These are phyloP conservation scores for Verticillium klebahnii DNA, from an alignment of 2,329 filamentous ascomycete genomes.

Conservation along the genomic window DNA sequence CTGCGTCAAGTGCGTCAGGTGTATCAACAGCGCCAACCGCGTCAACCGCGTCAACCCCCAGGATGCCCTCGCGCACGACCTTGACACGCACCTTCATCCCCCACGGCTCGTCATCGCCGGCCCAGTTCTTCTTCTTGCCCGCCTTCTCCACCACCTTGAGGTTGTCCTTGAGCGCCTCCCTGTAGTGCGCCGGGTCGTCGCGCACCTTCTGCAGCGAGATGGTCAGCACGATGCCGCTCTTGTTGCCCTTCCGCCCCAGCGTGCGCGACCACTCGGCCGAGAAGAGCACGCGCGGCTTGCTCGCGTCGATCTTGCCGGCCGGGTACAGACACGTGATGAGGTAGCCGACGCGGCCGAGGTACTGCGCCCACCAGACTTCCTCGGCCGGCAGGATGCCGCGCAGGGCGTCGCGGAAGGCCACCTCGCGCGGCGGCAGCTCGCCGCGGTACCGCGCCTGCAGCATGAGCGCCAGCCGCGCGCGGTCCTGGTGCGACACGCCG, in stretches of 20 bases:
- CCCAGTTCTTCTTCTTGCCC: slow-evolving; percentile 57
- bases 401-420: slow-evolving; percentile 48
- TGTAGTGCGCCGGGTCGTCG: slow-evolving; percentile 31
- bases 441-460: slow-evolving; percentile 62
- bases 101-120: slow-evolving; percentile 26
- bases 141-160: slow-evolving; percentile 44
- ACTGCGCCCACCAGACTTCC: slow-evolving; percentile 61
- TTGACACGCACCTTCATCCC: slow-evolving; percentile 31
- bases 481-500: slow-evolving; percentile 56
- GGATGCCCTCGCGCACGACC: slow-evolving; percentile 27
- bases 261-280: slow-evolving; percentile 34
- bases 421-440: slow-evolving; percentile 54
- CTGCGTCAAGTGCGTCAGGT: too few species aligned
- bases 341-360: slow-evolving; percentile 55
- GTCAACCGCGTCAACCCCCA: background rate
- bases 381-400: slow-evolving; percentile 46
- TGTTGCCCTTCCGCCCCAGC: slow-evolving; percentile 31
- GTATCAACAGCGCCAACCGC: too few species aligned
- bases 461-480: slow-evolving; percentile 56
- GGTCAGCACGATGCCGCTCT: slow-evolving; percentile 36
- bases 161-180: slow-evolving; percentile 33
- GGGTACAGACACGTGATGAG: slow-evolving; percentile 58
- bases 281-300: slow-evolving; percentile 34
- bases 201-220: slow-evolving; percentile 35
- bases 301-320: slow-evolving; percentile 41